Percentiles rank a stretch among this genome's conserved stretches.
These are phyloP conservation scores for Daphne laureola DNA, from an alignment of 441 rosid species.

Conservation along the genomic window DNA sequence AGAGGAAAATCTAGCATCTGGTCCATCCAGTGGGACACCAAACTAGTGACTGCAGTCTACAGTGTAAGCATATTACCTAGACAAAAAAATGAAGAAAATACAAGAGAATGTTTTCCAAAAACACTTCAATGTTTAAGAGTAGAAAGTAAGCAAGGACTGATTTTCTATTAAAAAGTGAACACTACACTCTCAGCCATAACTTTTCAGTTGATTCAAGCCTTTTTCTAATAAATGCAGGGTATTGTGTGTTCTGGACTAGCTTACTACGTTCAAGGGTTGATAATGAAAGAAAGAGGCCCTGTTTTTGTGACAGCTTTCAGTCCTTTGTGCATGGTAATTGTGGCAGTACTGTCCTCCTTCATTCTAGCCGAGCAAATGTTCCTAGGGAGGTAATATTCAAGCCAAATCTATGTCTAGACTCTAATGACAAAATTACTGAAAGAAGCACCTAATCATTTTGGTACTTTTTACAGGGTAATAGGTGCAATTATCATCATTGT, in stretches of 20 bases:
- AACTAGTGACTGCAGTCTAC: slow-evolving; percentile 60
- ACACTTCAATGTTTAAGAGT: too few species aligned
- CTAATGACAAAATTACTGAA: not conserved
- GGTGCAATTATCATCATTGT: slow-evolving; percentile 72
- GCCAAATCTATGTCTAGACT: not conserved
- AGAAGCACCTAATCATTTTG: not conserved
- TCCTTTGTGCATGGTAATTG: slow-evolving; percentile 72
- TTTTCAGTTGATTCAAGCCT: not conserved
- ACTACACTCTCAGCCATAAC: too few species aligned
- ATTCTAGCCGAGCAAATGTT: slow-evolving; percentile 69
- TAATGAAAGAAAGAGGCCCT: slow-evolving; percentile 80
- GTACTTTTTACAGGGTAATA: slow-evolving; percentile 44
- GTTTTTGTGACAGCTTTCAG: slow-evolving; percentile 81
- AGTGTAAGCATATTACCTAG: slow-evolving; percentile 48
- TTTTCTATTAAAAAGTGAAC: too few species aligned
- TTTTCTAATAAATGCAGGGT: slow-evolving; percentile 43
- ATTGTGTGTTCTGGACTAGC: slow-evolving; percentile 67
- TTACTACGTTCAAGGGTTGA: slow-evolving; percentile 69
- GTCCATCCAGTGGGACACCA: slow-evolving; percentile 72
- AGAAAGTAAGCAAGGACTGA: too few species aligned
- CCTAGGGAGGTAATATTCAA: slow-evolving; percentile 58
- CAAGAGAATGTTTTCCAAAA: not conserved
- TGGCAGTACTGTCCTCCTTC: slow-evolving; percentile 64
- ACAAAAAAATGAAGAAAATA: not conserved
- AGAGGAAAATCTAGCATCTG: slow-evolving; percentile 43